phyloP scores from a whole-genome alignment of 2,329 filamentous ascomycete genomes.

The Tolypocladium paradoxum region DNA sequence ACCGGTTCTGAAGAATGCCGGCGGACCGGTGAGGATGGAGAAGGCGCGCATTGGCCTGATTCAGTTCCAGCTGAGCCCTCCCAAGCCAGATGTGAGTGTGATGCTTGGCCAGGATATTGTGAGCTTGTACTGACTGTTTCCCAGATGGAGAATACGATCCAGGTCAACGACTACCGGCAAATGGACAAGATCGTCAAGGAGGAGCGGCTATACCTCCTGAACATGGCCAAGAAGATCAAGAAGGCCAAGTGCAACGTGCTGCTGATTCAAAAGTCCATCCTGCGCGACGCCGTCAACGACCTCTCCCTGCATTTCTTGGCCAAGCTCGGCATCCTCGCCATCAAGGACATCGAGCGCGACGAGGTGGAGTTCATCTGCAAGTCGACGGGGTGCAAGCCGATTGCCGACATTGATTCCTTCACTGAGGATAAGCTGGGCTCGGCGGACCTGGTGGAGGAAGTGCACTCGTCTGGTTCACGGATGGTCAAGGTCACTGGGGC shows the following conservation, averaged over 20 bases:
- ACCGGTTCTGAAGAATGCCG: constrained; percentile 83
- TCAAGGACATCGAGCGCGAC: constrained; percentile 98
- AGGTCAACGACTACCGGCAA: constrained; percentile 98
- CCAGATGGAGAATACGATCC: constrained; percentile 98
- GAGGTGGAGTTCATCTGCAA: constrained; percentile 99
- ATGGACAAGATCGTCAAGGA: constrained; percentile 99
- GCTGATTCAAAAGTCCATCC: constrained; percentile 95
- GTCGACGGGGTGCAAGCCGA: constrained; percentile 95
- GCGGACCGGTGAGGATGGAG: constrained; percentile 85
- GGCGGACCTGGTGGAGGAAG: constrained; percentile 89
- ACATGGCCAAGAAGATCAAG: constrained; percentile 99
- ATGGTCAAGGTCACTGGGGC: constrained; percentile 94
- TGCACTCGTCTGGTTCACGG: constrained; percentile 74
- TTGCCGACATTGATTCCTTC: constrained; percentile 97
- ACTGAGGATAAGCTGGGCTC: constrained; percentile 95
- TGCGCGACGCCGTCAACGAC: constrained; percentile 95
- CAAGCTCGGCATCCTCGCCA: constrained; percentile 86
- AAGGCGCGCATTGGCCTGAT: constrained; percentile 96
- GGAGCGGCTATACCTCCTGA: constrained; percentile 93
- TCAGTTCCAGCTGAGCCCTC: constrained; percentile 96
- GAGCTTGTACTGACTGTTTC: constrained; percentile 9
- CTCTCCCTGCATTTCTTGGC: constrained; percentile 94
- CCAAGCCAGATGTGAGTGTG: constrained; percentile 77
- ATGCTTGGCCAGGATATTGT: neutral
- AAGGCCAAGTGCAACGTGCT: constrained; percentile 99